Evolutionary conservation across 2,329 filamentous ascomycete species (phyloP), one percentile per base, ranked within the genome.

Genomic region (Cytospora paraplurivora): DNA sequence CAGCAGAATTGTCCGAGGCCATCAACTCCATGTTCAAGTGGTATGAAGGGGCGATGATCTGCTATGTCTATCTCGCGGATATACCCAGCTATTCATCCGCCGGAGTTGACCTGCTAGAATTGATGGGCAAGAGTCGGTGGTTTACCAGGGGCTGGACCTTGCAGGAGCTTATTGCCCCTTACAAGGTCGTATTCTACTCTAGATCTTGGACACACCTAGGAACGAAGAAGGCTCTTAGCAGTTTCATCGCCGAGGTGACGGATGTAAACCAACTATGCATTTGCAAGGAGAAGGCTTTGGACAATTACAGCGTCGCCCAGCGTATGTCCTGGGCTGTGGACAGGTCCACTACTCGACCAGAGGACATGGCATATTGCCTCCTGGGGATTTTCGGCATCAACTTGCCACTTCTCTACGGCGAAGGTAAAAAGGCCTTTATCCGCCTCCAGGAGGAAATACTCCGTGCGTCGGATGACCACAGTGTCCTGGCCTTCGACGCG

Each of bases 1-100:
- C 71, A 2, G 70, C 73, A 0, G 75, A 77, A 60, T 63, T 77
- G 2, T 72, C 68, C 3, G 75, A 77, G 50, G 73, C 75, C 6
- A 73, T 77, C 53, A 77, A 76, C 47, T 73, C 71, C 56, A 76
- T 77, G 73, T 77, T 72, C 34, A 44, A 62, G 0, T 76, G 73
- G 73, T 75, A 74, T 59, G 67, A 63, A 47, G 56, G 33, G 1
- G 69, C 69, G 1, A 44, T 52, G 0, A 65, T 76, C 2, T 77
- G 76, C 66, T 77, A 76, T 53, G 74, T 69, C 0, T 75, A 72
- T 34, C 67, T 77, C 0, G 64, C 68, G 0, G 75, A 77, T 54
- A 71, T 76, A 0, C 38, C 67, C 19, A 52, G 53, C 33, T 21
- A 56, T 13, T 19, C 47, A 17, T 47, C 57, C 4, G 12, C 33